Percentiles rank a stretch among this genome's conserved stretches.
phyloP scores from a whole-genome alignment of 1,284 basidiomycete species.

The Anthracocystis walkeri region DNA sequence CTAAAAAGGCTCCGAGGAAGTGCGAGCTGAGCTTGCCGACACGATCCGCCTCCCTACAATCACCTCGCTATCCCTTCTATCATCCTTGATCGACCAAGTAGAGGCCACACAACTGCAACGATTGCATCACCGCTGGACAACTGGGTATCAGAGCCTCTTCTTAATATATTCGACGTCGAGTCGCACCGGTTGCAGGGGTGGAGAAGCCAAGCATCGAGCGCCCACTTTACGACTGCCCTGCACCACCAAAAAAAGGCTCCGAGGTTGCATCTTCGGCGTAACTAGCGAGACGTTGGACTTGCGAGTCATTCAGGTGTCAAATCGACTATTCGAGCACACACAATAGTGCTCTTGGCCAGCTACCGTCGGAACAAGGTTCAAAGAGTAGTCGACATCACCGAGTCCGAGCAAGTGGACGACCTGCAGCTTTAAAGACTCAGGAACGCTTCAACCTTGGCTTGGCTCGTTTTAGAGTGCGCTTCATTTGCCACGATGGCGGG shows the following conservation, averaged over 20 bases:
- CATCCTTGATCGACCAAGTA: background rate
- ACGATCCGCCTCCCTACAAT: background rate
- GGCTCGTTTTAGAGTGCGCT: background rate
- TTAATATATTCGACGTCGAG: background rate
- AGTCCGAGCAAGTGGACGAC: background rate
- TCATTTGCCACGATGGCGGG: conserved; percentile 5
- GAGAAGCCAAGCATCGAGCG: background rate
- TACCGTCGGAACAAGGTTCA: background rate
- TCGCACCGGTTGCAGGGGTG: background rate
- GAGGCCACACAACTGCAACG: background rate
- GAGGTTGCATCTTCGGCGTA: conserved; percentile 3
- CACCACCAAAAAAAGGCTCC: conserved; percentile 13
- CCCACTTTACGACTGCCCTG: background rate
- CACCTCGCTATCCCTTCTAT: background rate
- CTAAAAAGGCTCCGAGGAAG: conserved; percentile 46
- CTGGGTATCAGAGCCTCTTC: background rate
- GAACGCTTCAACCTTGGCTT: background rate
- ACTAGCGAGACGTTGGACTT: background rate
- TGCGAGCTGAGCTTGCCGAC: background rate
- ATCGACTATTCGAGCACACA: background rate
- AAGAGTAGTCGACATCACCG: background rate
- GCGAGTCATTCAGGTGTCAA: background rate
- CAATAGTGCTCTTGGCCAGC: background rate
- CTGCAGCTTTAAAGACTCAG: conserved; percentile 2
- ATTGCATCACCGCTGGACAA: no score